Percentiles rank a stretch among this genome's conserved stretches.
These are phyloP conservation scores for Phyllosticta paracitricarpa DNA, from an alignment of 2,329 filamentous ascomycete genomes.

Conservation along the genomic window DNA sequence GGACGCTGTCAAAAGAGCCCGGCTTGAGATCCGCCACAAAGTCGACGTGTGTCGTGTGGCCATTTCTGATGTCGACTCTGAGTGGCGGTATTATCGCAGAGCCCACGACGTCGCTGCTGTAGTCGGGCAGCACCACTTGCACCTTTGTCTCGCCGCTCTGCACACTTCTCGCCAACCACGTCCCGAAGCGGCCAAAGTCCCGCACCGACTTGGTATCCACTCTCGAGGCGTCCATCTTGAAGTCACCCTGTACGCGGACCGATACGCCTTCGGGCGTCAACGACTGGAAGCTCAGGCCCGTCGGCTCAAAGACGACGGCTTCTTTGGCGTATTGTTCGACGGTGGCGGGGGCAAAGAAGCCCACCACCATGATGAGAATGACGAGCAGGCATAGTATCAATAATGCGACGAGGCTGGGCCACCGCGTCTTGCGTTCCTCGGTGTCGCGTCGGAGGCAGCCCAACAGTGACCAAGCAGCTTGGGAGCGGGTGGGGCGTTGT, in stretches of 20 bases:
- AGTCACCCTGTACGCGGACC: slow-evolving; percentile 71
- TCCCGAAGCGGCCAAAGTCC: slow-evolving; percentile 65
- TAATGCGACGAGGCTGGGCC: slow-evolving; percentile 72
- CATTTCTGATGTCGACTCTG: slow-evolving; percentile 66
- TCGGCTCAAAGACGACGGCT: slow-evolving; percentile 72
- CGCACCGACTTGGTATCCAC: slow-evolving; percentile 63
- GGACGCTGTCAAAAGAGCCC: slow-evolving; percentile 67
- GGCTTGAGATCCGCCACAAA: slow-evolving; percentile 67
- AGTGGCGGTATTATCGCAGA: slow-evolving; percentile 67
- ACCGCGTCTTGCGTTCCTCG: slow-evolving; percentile 41
- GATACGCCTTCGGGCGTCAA: slow-evolving; percentile 70
- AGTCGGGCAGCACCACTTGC: slow-evolving; percentile 72
- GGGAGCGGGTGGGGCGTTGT: slow-evolving; percentile 14
- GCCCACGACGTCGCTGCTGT: slow-evolving; percentile 66
- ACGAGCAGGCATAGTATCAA: slow-evolving; percentile 51
- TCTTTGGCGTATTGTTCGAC: slow-evolving; percentile 80
- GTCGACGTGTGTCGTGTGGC: slow-evolving; percentile 66
- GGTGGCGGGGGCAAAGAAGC: slow-evolving; percentile 70
- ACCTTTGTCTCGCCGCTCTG: slow-evolving; percentile 65
- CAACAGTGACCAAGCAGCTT: slow-evolving; percentile 27
- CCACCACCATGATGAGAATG: slow-evolving; percentile 62
- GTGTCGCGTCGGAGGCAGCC: slow-evolving; percentile 22
- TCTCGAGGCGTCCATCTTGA: slow-evolving; percentile 67
- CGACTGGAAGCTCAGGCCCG: slow-evolving; percentile 72
- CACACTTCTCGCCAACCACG: slow-evolving; percentile 68